A percentile compares a stretch with the other conserved stretches of the same genome.
Evolutionary conservation across 148 eudicot species (phyloP).

Genomic region (Persicaria tinctoria): DNA sequence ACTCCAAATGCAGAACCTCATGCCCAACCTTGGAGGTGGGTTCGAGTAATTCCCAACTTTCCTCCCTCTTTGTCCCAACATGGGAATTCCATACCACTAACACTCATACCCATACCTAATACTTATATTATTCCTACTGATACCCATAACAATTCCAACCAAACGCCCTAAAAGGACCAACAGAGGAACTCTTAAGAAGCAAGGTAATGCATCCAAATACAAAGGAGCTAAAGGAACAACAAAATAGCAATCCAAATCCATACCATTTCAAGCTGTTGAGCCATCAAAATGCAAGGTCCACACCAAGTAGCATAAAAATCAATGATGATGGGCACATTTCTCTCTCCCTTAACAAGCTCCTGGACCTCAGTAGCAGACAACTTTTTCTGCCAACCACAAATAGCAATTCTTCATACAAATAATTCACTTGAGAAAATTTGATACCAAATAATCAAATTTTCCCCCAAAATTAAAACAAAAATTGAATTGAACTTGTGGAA

Average conservation of each 20-base stretch:
- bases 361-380: slow-evolving; percentile 66
- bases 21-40: too few relatives aligned
- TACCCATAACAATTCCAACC: too few relatives aligned
- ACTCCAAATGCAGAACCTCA: too few relatives aligned
- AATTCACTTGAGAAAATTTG: background rate
- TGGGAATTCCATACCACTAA: too few relatives aligned
- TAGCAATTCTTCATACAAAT: background rate
- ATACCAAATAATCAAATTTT: slow-evolving; percentile 2
- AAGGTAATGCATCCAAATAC: background rate
- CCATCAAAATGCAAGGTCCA: slow-evolving; percentile 96
- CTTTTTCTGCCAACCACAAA: slow-evolving; percentile 58
- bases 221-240: background rate
- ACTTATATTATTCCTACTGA: too few relatives aligned
- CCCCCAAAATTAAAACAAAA: background rate
- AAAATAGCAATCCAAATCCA: background rate
- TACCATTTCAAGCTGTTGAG: slow-evolving; percentile 98
- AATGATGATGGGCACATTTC: slow-evolving; percentile 68
- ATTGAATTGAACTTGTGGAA: background rate
- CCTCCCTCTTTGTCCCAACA: too few relatives aligned
- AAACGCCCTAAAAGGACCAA: background rate
- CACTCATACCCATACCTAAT: too few relatives aligned
- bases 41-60: too few relatives aligned
- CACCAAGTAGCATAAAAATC: slow-evolving; percentile 99
- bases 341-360: slow-evolving; percentile 85
- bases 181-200: background rate